Conservation (phyloP, 176 grass and related monocot genomes). For the Eragrostis nindensis region DNA sequence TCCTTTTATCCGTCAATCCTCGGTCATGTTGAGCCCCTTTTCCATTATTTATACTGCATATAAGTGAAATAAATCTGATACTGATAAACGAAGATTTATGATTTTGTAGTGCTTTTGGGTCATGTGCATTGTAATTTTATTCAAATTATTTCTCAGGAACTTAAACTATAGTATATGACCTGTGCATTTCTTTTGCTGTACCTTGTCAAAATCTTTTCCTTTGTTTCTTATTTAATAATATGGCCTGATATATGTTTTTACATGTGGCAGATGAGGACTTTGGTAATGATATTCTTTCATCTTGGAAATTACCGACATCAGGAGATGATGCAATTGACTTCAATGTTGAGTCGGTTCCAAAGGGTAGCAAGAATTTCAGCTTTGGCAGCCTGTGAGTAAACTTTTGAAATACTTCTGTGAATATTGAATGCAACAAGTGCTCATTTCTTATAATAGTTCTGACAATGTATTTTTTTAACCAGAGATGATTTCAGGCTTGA, state of each 20-base stretch:
- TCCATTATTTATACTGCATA: constrained; percentile 32
- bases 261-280: constrained; percentile 80
- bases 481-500: constrained; percentile 95
- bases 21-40: constrained; percentile 8
- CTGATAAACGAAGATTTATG: constrained; percentile 26
- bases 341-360: constrained; percentile 65
- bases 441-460: constrained; percentile 21
- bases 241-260: constrained; percentile 35
- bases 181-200: not conserved
- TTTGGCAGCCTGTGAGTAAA: constrained; percentile 84
- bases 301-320: constrained; percentile 73
- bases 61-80: constrained; percentile 29
- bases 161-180: constrained; percentile 31
- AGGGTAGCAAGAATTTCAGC: constrained; percentile 72
- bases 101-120: constrained; percentile 22
- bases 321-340: constrained; percentile 71
- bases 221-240: constrained; percentile 12
- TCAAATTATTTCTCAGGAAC: constrained; percentile 12
- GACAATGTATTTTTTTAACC: constrained; percentile 41
- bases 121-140: constrained; percentile 22
- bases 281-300: constrained; percentile 81
- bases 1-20: constrained; percentile 36
- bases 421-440: constrained; percentile 32
- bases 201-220: constrained; percentile 10
- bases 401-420: constrained; percentile 11